Conservation (phyloP, 2,329 filamentous ascomycete species). For the Fusarium sororula region DNA sequence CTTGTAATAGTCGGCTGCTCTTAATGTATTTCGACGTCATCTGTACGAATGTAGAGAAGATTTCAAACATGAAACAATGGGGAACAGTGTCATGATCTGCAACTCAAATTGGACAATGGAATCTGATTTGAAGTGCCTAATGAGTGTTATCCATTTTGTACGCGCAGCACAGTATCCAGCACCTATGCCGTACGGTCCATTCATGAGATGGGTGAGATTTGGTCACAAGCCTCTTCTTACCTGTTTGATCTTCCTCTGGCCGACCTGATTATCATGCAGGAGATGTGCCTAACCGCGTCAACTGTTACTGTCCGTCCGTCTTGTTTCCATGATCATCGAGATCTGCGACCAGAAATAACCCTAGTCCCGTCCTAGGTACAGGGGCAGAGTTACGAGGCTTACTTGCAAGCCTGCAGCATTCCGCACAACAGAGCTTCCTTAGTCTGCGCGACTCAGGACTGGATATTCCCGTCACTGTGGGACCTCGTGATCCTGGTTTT, state of each 20-base stretch:
- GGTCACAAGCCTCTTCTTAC: slow-evolving; percentile 5
- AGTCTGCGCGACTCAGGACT: neutral
- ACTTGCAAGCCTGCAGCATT: neutral
- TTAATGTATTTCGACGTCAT: slow-evolving; percentile 23
- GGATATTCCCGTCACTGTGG: slow-evolving; percentile 30
- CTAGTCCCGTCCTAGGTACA: slow-evolving; percentile 4
- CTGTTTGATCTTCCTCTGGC: slow-evolving; percentile 1
- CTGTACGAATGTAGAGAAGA: slow-evolving; percentile 4
- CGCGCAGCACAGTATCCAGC: neutral
- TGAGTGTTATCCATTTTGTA: neutral
- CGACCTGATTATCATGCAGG: slow-evolving; percentile 10
- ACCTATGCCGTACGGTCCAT: neutral
- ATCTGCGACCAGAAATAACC: slow-evolving; percentile 10
- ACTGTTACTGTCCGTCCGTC: neutral
- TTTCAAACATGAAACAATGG: slow-evolving; percentile 24
- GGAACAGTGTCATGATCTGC: slow-evolving; percentile 26
- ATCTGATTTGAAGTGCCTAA: slow-evolving; percentile 1
- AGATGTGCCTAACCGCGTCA: slow-evolving; percentile 1
- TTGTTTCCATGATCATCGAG: slow-evolving; percentile 33
- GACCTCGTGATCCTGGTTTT: slow-evolving; percentile 30
- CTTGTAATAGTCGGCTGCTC: neutral
- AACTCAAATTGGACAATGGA: neutral
- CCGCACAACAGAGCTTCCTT: neutral
- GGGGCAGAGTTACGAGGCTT: slow-evolving; percentile 14
- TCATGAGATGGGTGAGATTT: neutral